Evolutionary conservation across 2,329 filamentous ascomycete species (phyloP).

Genomic region (Ophiostoma sp.): DNA sequence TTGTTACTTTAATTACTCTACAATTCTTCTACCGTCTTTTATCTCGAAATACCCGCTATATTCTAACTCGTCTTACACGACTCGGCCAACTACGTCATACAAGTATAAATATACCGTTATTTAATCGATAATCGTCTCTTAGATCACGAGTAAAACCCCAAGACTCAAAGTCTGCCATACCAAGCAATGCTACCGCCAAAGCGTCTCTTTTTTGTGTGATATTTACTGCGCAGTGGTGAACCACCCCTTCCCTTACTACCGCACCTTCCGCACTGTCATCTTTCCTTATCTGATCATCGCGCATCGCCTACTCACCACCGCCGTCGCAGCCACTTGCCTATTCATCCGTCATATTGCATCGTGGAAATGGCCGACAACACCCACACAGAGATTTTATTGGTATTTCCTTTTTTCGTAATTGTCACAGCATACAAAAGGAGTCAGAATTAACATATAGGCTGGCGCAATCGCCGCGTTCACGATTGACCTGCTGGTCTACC

Average conservation of each 20-base stretch:
- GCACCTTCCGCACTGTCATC: neutral
- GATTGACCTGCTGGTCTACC: slow-evolving; percentile 80
- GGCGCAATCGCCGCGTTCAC: slow-evolving; percentile 80
- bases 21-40: no score
- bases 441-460: slow-evolving; percentile 48
- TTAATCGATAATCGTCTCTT: no score
- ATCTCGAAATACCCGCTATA: no score
- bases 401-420: neutral
- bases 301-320: neutral
- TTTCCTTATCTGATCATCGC: slow-evolving; percentile 14
- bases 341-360: neutral
- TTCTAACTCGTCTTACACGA: no score
- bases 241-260: neutral
- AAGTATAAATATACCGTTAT: neutral
- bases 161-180: neutral
- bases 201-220: neutral
- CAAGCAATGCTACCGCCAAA: neutral
- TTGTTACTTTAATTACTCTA: no score
- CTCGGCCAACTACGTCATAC: neutral
- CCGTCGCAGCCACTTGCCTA: neutral
- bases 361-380: slow-evolving; percentile 4
- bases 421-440: neutral
- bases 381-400: neutral
- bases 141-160: neutral
- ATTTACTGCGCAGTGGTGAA: neutral